Conservation (phyloP, 345 rosid species). For the Salix viminalis region DNA sequence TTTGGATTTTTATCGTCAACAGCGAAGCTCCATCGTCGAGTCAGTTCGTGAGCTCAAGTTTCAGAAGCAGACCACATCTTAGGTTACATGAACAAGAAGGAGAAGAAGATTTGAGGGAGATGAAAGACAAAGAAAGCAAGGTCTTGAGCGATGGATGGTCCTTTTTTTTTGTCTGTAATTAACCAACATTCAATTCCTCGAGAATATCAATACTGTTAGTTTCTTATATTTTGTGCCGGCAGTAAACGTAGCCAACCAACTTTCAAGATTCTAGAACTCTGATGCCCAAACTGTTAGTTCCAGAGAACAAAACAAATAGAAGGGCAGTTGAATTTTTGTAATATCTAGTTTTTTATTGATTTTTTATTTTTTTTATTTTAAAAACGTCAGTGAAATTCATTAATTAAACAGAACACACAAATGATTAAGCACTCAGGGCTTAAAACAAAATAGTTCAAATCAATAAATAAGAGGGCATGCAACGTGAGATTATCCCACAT, state of each 20-base stretch:
- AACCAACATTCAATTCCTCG: not conserved
- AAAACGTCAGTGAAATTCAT: too few species aligned
- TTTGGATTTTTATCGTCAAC: not conserved
- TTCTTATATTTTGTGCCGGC: not conserved
- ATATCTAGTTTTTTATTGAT: not conserved
- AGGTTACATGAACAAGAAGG: not conserved
- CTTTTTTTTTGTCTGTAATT: not conserved
- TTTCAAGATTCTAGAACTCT: not conserved
- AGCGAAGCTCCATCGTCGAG: not conserved
- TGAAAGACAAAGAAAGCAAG: not conserved
- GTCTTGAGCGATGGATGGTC: not conserved
- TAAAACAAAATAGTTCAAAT: too few species aligned
- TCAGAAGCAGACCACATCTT: too few species aligned
- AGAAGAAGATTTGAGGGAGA: not conserved
- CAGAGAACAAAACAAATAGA: not conserved
- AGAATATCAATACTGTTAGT: not conserved
- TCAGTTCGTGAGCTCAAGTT: not conserved
- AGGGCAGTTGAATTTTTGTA: not conserved
- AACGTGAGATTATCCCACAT: too few species aligned
- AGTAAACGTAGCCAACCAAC: not conserved
- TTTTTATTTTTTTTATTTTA: too few species aligned
- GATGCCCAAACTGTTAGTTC: not conserved
- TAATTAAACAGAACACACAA: too few species aligned
- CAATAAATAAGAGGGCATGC: too few species aligned
- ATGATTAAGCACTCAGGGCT: too few species aligned